Conservation (phyloP, 192 early-diverging fungal species). For the Coemansia biformis region DNA sequence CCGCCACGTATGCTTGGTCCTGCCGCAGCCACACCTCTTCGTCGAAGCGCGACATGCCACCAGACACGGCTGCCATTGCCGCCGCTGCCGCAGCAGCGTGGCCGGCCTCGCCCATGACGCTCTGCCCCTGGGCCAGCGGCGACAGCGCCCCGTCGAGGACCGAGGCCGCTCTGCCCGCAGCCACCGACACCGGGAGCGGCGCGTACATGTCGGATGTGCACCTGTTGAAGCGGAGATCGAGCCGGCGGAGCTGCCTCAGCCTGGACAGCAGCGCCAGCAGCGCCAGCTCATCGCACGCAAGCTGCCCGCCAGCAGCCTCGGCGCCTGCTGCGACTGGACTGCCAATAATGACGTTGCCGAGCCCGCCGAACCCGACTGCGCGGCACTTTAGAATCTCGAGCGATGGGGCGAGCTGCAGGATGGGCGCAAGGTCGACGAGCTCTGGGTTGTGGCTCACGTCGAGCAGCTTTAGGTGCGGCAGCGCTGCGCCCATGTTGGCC, state of each 20-base stretch:
- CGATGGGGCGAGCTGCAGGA: slow-evolving; percentile 30
- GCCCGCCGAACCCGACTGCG: slow-evolving; percentile 31
- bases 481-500: slow-evolving; percentile 31
- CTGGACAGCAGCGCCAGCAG: slow-evolving; percentile 16
- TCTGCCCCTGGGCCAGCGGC: slow-evolving; percentile 23
- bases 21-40: slow-evolving; percentile 39
- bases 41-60: slow-evolving; percentile 18
- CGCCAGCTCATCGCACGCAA: slow-evolving; percentile 5
- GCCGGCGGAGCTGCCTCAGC: slow-evolving; percentile 20
- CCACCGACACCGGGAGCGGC: slow-evolving; percentile 1
- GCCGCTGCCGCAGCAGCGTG: slow-evolving; percentile 2
- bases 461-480: slow-evolving; percentile 33
- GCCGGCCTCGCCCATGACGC: slow-evolving; percentile 20
- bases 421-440: slow-evolving; percentile 25
- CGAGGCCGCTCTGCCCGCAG: slow-evolving; percentile 3
- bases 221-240: slow-evolving; percentile 45
- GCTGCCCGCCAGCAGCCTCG: neutral
- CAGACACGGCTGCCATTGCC: neutral
- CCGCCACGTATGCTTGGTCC: slow-evolving; percentile 23
- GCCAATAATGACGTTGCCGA: too few relatives aligned
- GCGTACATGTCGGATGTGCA: slow-evolving; percentile 41
- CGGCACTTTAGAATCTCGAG: slow-evolving; percentile 43
- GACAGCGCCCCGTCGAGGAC: slow-evolving; percentile 31
- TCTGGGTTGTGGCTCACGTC: slow-evolving; percentile 46
- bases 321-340: too few relatives aligned